These are phyloP conservation scores for Hypoxylon sp. DNA, from an alignment of 2,329 filamentous ascomycete genomes.

Conservation along the genomic window DNA sequence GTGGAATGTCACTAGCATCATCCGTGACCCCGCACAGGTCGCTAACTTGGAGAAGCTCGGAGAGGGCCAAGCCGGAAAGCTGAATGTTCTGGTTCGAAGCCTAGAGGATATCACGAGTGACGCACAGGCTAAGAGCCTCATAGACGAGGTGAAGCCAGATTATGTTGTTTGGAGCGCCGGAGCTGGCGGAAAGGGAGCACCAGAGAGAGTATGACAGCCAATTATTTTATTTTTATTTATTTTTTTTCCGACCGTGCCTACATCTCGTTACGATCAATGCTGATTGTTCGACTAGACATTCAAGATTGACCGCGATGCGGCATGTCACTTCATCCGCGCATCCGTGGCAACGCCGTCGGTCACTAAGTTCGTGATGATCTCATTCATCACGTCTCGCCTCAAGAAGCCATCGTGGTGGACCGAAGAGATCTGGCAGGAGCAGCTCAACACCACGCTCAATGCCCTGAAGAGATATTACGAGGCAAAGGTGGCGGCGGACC, in stretches of 20 bases:
- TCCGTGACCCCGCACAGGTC: constrained; percentile 80
- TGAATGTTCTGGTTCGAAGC: constrained; percentile 79
- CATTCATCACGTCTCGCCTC: constrained; percentile 70
- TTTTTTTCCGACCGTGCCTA: neutral
- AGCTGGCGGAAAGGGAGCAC: constrained; percentile 72
- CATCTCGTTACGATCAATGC: neutral
- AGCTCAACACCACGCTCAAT: constrained; percentile 59
- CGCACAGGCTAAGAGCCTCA: constrained; percentile 72
- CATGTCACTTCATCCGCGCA: constrained; percentile 73
- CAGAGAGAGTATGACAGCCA: constrained; percentile 60
- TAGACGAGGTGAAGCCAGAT: constrained; percentile 73
- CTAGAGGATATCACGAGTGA: constrained; percentile 79
- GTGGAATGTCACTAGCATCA: constrained; percentile 84
- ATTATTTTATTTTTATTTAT: neutral
- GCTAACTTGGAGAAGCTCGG: constrained; percentile 74
- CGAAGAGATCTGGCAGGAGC: constrained; percentile 62
- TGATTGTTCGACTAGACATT: constrained; percentile 46
- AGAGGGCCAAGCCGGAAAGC: constrained; percentile 70
- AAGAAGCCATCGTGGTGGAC: constrained; percentile 68
- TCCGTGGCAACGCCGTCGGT: constrained; percentile 68
- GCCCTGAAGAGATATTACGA: constrained; percentile 69
- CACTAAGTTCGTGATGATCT: constrained; percentile 75
- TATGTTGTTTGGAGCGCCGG: constrained; percentile 80
- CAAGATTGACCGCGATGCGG: constrained; percentile 67
- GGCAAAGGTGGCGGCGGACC: constrained; percentile 74